These are phyloP conservation scores for Irpex sp. DNA, from an alignment of 1,284 basidiomycete species.

Conservation along the genomic window DNA sequence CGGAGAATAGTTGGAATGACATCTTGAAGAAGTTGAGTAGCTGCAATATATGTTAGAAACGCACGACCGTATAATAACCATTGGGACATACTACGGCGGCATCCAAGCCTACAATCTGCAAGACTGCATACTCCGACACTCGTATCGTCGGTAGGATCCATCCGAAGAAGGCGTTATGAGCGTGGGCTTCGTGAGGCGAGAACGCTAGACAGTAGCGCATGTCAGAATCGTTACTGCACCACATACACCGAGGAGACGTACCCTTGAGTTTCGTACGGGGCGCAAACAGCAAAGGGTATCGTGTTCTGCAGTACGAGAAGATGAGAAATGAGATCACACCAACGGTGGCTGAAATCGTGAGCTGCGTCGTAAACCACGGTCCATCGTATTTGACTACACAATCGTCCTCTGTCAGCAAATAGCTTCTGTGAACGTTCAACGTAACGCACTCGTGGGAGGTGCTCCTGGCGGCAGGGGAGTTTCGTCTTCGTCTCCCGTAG, in stretches of 20 bases:
- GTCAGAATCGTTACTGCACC: too few relatives aligned
- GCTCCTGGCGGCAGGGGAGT: conserved; percentile 44
- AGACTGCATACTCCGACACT: conserved; percentile 89
- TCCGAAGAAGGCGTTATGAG: conserved; percentile 82
- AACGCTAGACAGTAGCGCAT: conserved; percentile 51
- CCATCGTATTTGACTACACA: conserved; percentile 71
- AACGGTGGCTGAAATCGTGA: conserved; percentile 74
- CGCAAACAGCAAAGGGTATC: conserved; percentile 89
- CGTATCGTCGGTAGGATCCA: conserved; percentile 93
- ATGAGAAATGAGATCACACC: conserved; percentile 80
- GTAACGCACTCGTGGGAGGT: conserved; percentile 47
- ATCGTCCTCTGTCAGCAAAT: conserved; percentile 3
- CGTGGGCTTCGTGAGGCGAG: conserved; percentile 86
- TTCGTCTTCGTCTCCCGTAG: conserved; percentile 15
- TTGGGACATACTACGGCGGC: conserved; percentile 75
- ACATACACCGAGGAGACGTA: too few relatives aligned
- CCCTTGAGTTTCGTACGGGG: conserved; percentile 94
- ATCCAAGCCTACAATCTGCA: conserved; percentile 95
- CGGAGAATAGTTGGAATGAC: conserved; percentile 86
- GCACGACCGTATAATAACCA: not conserved
- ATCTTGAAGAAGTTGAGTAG: conserved; percentile 95
- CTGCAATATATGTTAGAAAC: conserved; percentile 35
- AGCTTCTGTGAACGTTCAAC: conserved; percentile 12
- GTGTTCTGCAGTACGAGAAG: conserved; percentile 84
- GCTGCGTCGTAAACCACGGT: conserved; percentile 92